phyloP scores from a whole-genome alignment of 177 flowering plant species.

The Vitis hybrid region DNA sequence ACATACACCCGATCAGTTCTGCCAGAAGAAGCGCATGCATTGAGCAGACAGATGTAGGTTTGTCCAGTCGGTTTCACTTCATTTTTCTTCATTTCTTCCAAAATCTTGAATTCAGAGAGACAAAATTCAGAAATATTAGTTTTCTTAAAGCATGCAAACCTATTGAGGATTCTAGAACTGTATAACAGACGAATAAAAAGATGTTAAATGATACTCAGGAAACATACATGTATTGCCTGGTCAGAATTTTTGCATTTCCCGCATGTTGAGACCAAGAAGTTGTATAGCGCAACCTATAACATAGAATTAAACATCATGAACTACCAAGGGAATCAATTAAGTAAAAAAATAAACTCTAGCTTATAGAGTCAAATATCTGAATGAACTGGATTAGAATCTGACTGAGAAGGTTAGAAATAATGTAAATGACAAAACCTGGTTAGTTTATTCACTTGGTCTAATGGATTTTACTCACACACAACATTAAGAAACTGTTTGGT shows the following conservation, averaged over 20 bases:
- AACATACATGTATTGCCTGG: slow-evolving; percentile 62
- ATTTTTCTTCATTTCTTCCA: slow-evolving; percentile 88
- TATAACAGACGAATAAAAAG: background rate
- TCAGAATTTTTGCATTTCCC: slow-evolving; percentile 78
- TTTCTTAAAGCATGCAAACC: background rate
- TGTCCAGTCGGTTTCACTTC: slow-evolving; percentile 91
- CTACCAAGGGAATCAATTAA: background rate
- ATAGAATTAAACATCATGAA: slow-evolving; percentile 1
- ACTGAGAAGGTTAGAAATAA: background rate
- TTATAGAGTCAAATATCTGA: background rate
- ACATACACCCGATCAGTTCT: slow-evolving; percentile 88
- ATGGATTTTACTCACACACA: background rate
- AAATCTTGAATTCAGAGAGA: slow-evolving; percentile 47
- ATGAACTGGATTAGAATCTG: no score
- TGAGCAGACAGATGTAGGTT: slow-evolving; percentile 82
- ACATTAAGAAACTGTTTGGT: no score
- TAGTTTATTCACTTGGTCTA: no score
- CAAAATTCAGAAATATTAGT: background rate
- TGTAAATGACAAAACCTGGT: background rate
- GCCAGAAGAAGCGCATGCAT: slow-evolving; percentile 86
- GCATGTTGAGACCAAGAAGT: slow-evolving; percentile 81
- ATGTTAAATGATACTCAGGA: background rate
- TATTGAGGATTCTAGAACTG: background rate
- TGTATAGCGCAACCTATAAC: slow-evolving; percentile 73
- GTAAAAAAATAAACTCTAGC: background rate